Evolutionary conservation across 2,329 filamentous ascomycete genomes (phyloP).

Genomic region (Aspergillus sp.): DNA sequence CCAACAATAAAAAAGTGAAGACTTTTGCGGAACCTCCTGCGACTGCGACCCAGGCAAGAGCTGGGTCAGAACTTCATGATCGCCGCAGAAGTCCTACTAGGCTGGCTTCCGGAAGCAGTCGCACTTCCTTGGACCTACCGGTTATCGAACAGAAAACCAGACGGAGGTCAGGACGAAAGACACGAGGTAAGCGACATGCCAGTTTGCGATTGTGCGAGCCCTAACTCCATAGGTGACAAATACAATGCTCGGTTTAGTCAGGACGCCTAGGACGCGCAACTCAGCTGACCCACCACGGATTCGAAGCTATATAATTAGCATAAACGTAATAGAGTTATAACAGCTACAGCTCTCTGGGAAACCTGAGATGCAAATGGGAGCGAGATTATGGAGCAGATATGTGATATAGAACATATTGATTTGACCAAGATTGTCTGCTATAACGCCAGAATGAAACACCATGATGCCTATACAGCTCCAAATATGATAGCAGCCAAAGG

Average conservation of each 20-base stretch:
- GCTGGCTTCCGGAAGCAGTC: constrained; percentile 30
- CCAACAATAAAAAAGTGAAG: constrained; percentile 18
- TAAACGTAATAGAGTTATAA: not conserved
- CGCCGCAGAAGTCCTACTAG: constrained; percentile 29
- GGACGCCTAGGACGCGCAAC: constrained; percentile 3
- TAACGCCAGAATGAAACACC: constrained; percentile 28
- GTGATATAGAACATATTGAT: constrained; percentile 20
- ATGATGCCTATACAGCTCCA: constrained; percentile 18
- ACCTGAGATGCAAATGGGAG: not conserved
- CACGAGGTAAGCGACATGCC: constrained; percentile 26
- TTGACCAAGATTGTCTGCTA: constrained; percentile 25
- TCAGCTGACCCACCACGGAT: too few species aligned
- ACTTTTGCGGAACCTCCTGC: constrained; percentile 1
- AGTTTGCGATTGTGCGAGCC: not conserved
- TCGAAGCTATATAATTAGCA: not conserved
- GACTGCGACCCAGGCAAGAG: constrained; percentile 16
- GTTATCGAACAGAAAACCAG: constrained; percentile 11
- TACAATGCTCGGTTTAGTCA: constrained; percentile 33
- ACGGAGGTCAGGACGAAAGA: constrained; percentile 23
- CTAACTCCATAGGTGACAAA: constrained; percentile 28
- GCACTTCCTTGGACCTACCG: constrained; percentile 13
- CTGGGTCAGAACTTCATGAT: constrained; percentile 22
- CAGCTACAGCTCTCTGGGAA: not conserved
- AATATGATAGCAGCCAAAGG: constrained; percentile 1
- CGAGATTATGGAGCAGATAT: constrained; percentile 4